phyloP scores from a whole-genome alignment of 2,329 filamentous ascomycete species.

The Plectosphaerella plurivora region DNA sequence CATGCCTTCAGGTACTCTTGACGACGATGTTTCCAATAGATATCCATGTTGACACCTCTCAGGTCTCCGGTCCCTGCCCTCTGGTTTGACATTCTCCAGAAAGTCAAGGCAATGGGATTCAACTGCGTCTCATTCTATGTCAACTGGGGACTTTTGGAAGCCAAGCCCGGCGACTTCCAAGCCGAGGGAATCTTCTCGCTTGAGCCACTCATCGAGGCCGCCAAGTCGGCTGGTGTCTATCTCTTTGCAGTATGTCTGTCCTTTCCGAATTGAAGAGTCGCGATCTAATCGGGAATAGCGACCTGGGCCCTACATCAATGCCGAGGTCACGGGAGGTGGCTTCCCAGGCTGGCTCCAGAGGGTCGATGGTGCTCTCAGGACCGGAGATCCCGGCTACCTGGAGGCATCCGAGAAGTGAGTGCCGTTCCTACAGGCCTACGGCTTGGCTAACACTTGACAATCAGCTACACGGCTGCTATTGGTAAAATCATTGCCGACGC shows the following conservation, averaged over 20 bases:
- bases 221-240: conserved; percentile 62
- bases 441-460: neutral
- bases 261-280: neutral
- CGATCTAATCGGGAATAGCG: conserved; percentile 17
- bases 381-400: conserved; percentile 50
- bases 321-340: conserved; percentile 63
- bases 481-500: conserved; percentile 58
- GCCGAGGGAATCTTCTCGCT: conserved; percentile 65
- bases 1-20: conserved; percentile 45
- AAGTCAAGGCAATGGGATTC: conserved; percentile 69
- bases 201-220: conserved; percentile 67
- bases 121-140: conserved; percentile 69
- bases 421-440: neutral
- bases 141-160: conserved; percentile 68
- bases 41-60: neutral
- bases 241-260: conserved; percentile 46
- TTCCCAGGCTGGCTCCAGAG: conserved; percentile 70
- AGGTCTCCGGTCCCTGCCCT: conserved; percentile 26
- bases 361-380: conserved; percentile 53
- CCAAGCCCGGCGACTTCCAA: conserved; percentile 58
- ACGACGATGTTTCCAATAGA: neutral
- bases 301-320: conserved; percentile 66
- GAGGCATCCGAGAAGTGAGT: conserved; percentile 55
- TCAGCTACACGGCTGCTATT: conserved; percentile 52
- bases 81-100: conserved; percentile 67